Evolutionary conservation across 192 early-diverging fungal species (phyloP), one percentile per base, ranked within the genome.

Genomic region (Backusella mclennaniae): DNA sequence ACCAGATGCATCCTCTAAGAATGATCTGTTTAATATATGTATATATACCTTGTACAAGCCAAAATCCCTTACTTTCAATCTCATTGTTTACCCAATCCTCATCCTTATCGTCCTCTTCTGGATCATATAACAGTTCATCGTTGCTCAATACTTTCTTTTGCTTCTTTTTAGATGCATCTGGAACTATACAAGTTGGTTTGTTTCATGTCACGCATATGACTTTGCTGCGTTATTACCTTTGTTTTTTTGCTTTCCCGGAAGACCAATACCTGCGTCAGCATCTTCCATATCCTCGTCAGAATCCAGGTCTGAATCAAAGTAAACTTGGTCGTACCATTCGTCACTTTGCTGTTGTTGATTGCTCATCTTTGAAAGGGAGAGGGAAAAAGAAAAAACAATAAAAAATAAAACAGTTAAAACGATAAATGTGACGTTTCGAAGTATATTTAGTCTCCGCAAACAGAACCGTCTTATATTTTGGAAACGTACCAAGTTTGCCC

Each of bases 121-220:
- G 85, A 71, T 90, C 87, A 71, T 90, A 90, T 2, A 90, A 67
- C 29, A 90, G 80, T 15, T 90, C 89, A 11, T 84, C 87, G 46
- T 89, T 76, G 53, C 19, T 77, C 6, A 67, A 9, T 63, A 87
- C 72, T 67, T 77, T 76, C 71, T 75, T 53, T 19, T 35, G 46
- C 77, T 77, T 21, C 67, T 83, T 71, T 26, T 26, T 73, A 3
- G n/a, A 41, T 59, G 33, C 29, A 2, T n/a, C n/a, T 33, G 49
- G 33, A 41, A 67, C 39, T 35, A 14, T 19, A 76, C 67, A 56
- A 52, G 69, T 2, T 26, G 4, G 36, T 59, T 21, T 1, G 78
- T 39, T n/a, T 56, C 14, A 39, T 74, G 66, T 8, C 73, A 80
- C 29, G 79, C 74, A n/a, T 56, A 67, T 21, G 56, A 31, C 15